Evolutionary conservation across 768 basidiomycete genomes (phyloP).

Genomic region (Phlegmacium glaucopus): DNA sequence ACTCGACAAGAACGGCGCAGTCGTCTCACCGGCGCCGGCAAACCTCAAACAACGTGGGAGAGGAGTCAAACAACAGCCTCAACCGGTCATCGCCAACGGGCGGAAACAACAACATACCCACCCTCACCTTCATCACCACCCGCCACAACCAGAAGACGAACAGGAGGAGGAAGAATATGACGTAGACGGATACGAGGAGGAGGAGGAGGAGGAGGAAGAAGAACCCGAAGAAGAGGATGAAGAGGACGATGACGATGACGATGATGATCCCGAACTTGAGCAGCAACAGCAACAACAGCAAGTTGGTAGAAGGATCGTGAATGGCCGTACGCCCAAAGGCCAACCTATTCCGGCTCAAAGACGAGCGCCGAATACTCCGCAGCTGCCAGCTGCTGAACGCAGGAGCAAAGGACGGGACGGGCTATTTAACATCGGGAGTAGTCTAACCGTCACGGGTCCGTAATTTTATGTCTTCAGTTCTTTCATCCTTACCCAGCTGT

Average conservation of each 20-base stretch:
- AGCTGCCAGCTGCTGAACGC: constrained; percentile 15
- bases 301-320: constrained; percentile 28
- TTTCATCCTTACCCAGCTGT: constrained; percentile 1
- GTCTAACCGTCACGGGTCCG: constrained; percentile 78
- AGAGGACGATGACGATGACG: constrained; percentile 45
- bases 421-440: constrained; percentile 76
- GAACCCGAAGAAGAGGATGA: constrained; percentile 38
- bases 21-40: constrained; percentile 25
- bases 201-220: constrained; percentile 39
- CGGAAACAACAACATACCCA: constrained; percentile 19
- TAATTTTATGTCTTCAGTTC: constrained; percentile 13
- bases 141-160: constrained; percentile 58
- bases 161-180: constrained; percentile 62
- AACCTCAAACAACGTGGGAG: constrained; percentile 16
- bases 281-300: constrained; percentile 35
- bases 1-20: constrained; percentile 83
- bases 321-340: constrained; percentile 13
- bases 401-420: constrained; percentile 52
- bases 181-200: constrained; percentile 35
- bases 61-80: constrained; percentile 19
- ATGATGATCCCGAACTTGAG: constrained; percentile 48
- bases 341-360: constrained; percentile 17
- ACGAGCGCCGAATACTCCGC: constrained; percentile 6
- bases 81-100: constrained; percentile 17
- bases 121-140: constrained; percentile 33